Base-by-base conservation (phyloP, 306 rosid species). In the Vicia villosa region DNA sequence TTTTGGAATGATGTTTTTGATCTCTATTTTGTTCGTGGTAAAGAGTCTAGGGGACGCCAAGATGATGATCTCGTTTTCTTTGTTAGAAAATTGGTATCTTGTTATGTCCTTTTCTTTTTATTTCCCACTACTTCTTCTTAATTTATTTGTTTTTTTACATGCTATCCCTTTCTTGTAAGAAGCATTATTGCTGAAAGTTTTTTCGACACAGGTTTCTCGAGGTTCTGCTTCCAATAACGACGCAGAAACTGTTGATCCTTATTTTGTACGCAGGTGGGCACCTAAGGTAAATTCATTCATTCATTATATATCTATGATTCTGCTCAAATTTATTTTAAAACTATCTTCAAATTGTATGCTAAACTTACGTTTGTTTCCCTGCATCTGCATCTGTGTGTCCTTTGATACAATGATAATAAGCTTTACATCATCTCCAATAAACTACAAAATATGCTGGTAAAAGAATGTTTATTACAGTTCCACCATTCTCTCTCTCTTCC, bases 201-300 rank as follows among this genome's bases (percentile, higher is more conserved):
- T 21, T 38, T 63, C n/a, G 0, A 30, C 36, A 6, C 36, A 6
- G n/a, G n/a, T n/a, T n/a, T n/a, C 30, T 10, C 83, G 88, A 89
- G 77, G 76, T 80, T 78, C 78, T 79, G 93, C 85, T 63, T 82
- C 79, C 58, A 52, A 34, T 54, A 85, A 80, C 34, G 79, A 77
- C 77, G 11, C 77, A 42, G 95, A 82, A 52, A 77, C 41, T 45
- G 74, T 36, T 71, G 70, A 87, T 59, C 96, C 98, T 73, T 92
- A 87, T 78, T 92, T 92, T 75, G 98, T 92, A 61, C 98, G 95
- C 89, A 89, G 96, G 96, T 89, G 95, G 98, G 92, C 90, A 43
- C 81, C 95, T 67, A 69, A 92, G 96, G 98, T 92, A 91, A 82
- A 76, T 66, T 51, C 61, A 24, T 24, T 24, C 28, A 24, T 24